phyloP scores from a whole-genome alignment of 306 rosid genomes.

The Quercus berberidifolia region DNA sequence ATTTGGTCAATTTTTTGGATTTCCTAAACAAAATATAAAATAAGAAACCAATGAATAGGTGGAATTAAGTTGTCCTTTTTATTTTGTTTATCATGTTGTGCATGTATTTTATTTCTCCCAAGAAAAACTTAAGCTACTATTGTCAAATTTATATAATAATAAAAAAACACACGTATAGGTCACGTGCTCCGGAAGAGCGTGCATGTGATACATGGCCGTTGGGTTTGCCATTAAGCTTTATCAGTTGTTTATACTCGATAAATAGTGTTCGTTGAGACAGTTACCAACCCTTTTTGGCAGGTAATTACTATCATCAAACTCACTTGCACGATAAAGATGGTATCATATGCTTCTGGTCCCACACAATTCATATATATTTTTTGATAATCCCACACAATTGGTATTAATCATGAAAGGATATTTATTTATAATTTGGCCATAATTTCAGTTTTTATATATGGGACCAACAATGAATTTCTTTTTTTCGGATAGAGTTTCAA shows the following conservation, averaged over 20 bases:
- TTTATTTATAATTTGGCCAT: not conserved
- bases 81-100: no score
- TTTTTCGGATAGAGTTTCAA: not conserved
- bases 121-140: no score
- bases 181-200: no score
- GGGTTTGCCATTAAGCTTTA: slow-evolving; percentile 8
- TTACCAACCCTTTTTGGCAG: not conserved
- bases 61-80: no score
- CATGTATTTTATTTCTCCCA: no score
- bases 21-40: no score
- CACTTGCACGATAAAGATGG: not conserved
- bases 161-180: no score
- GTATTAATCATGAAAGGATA: not conserved
- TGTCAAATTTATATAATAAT: no score
- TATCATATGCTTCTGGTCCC: not conserved
- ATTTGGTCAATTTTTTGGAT: no score
- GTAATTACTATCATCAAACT: no score
- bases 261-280: not conserved
- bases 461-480: not conserved
- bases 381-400: not conserved
- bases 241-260: not conserved
- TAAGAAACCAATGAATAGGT: no score
- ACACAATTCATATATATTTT: not conserved
- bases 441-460: not conserved
- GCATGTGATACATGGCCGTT: not conserved